A percentile compares a stretch with the other conserved stretches of the same genome.
Evolutionary conservation across 176 grass and related monocot genomes (phyloP).

Genomic region (Juncus inflexus): DNA sequence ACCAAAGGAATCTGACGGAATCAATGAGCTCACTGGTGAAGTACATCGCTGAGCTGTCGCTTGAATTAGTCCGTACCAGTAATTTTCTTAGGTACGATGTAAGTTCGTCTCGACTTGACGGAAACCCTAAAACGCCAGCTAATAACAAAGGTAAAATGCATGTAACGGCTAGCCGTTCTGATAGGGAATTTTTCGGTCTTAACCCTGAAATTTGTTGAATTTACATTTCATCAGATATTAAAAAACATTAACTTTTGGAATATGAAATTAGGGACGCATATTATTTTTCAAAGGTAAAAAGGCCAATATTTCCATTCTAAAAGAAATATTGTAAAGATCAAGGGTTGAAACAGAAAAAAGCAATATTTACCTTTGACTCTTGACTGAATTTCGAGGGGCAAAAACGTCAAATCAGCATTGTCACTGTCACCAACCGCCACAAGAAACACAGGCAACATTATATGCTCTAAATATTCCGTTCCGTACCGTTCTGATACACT

Average conservation of each 20-base stretch:
- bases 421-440: constrained; percentile 86
- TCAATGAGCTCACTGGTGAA: constrained; percentile 69
- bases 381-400: constrained; percentile 66
- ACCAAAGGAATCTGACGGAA: constrained; percentile 84
- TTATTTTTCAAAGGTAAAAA: too few relatives aligned
- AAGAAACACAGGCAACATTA: constrained; percentile 94
- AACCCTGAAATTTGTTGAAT: constrained; percentile 50
- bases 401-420: constrained; percentile 79
- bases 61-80: constrained; percentile 51
- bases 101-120: constrained; percentile 47
- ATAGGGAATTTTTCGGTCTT: constrained; percentile 60
- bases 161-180: constrained; percentile 65
- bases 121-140: constrained; percentile 86
- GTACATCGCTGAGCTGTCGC: constrained; percentile 70
- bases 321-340: neutral
- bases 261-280: neutral
- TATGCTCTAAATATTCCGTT: constrained; percentile 74
- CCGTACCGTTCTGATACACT: constrained; percentile 71
- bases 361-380: constrained; percentile 76
- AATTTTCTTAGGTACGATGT: constrained; percentile 86
- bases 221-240: constrained; percentile 7
- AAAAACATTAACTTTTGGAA: constrained; percentile 8
- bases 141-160: constrained; percentile 87
- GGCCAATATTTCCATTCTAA: neutral
- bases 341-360: neutral